Conservation (phyloP, 345 rosid genomes). For the Euphorbia pulcherrima region DNA sequence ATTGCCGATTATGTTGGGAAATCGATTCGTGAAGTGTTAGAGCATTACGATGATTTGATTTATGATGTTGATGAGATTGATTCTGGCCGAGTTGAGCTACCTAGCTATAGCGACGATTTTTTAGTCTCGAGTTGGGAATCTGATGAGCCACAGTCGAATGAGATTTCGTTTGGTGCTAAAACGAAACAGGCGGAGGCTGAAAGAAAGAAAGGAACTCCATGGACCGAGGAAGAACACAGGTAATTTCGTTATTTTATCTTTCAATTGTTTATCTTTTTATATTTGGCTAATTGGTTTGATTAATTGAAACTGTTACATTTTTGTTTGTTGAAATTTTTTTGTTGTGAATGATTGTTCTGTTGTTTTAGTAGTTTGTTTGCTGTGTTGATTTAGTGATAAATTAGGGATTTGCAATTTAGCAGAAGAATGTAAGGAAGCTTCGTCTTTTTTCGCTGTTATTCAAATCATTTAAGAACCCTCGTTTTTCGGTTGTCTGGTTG, state of each 20-base stretch:
- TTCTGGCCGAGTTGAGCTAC: slow-evolving; percentile 57
- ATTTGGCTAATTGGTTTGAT: background rate
- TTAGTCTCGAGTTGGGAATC: slow-evolving; percentile 27
- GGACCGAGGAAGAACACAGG: slow-evolving; percentile 63
- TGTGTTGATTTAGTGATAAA: background rate
- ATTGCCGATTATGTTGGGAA: slow-evolving; percentile 51
- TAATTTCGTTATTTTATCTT: background rate
- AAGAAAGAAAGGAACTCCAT: slow-evolving; percentile 74
- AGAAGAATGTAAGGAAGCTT: background rate
- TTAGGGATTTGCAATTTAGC: background rate
- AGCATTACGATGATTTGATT: slow-evolving; percentile 55
- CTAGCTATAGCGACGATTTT: slow-evolving; percentile 49
- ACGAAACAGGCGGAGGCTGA: slow-evolving; percentile 34
- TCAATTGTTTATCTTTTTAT: too few relatives aligned
- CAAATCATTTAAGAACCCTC: background rate
- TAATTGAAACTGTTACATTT: background rate
- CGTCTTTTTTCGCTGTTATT: background rate
- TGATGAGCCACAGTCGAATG: slow-evolving; percentile 10
- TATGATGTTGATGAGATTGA: slow-evolving; percentile 67
- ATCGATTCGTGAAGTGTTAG: slow-evolving; percentile 41
- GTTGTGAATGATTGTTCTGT: background rate
- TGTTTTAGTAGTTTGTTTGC: background rate
- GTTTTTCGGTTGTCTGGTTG: background rate
- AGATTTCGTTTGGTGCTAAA: slow-evolving; percentile 39
- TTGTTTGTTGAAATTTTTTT: background rate